Evolutionary conservation across 1,139 yeast species (phyloP).

Genomic region (Trichomonascaceae sp.): DNA sequence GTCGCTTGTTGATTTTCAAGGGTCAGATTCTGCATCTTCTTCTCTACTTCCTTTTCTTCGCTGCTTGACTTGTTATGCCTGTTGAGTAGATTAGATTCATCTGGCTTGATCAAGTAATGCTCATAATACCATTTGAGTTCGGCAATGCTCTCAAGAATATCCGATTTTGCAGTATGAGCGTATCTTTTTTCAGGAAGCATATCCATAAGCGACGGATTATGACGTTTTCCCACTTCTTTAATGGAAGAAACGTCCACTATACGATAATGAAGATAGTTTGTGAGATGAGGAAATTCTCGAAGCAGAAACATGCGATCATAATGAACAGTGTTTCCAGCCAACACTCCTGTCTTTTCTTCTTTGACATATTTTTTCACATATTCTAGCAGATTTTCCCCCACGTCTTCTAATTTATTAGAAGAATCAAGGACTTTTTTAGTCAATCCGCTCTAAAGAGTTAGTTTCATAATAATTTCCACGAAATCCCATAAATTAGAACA

Average conservation of each 20-base stretch:
- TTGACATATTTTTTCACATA: constrained; percentile 57
- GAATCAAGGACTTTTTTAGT: constrained; percentile 61
- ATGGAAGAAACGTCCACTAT: constrained; percentile 82
- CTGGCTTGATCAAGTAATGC: constrained; percentile 40
- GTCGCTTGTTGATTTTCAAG: not conserved
- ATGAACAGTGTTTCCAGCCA: constrained; percentile 91
- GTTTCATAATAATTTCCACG: no score
- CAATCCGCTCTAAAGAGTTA: constrained; percentile 71
- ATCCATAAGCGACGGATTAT: constrained; percentile 57
- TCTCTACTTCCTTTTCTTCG: not conserved
- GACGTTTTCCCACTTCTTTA: constrained; percentile 73
- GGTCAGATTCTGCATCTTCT: not conserved
- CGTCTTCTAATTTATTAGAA: constrained; percentile 49
- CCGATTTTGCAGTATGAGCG: constrained; percentile 81
- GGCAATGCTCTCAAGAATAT: constrained; percentile 80
- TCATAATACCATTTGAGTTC: constrained; percentile 76
- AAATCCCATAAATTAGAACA: no score
- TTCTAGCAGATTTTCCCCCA: constrained; percentile 54
- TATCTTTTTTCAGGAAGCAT: constrained; percentile 57
- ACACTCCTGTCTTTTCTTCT: constrained; percentile 48
- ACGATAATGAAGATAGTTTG: constrained; percentile 64
- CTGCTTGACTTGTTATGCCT: not conserved
- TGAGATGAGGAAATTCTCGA: constrained; percentile 70
- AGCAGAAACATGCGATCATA: constrained; percentile 85
- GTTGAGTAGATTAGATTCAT: constrained; percentile 1